Percentiles rank a stretch among this genome's conserved stretches.
phyloP scores from a whole-genome alignment of 805 yeast species.

The Debaryomyces maramus region DNA sequence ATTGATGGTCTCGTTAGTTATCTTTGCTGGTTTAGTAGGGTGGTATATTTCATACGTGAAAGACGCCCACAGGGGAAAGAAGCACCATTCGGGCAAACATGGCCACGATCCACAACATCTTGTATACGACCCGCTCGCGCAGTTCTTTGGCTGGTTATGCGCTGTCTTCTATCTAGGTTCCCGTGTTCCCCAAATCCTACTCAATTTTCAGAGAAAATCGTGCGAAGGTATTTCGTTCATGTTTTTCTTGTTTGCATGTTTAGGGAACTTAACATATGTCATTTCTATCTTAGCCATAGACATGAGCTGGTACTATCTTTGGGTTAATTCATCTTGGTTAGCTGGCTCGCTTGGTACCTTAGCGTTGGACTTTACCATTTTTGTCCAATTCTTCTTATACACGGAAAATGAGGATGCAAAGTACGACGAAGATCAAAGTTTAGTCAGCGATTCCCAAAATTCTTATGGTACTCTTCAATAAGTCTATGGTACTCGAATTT shows the following conservation, averaged over 20 bases:
- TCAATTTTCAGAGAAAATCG: constrained; percentile 83
- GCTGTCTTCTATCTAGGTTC: constrained; percentile 81
- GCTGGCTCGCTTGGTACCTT: constrained; percentile 90
- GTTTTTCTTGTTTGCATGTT: constrained; percentile 91
- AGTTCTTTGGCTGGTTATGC: constrained; percentile 80
- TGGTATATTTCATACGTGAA: constrained; percentile 71
- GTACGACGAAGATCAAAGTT: constrained; percentile 2
- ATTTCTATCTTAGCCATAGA: constrained; percentile 79
- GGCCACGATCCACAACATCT: constrained; percentile 41
- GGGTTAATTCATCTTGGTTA: constrained; percentile 89
- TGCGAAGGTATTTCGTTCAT: constrained; percentile 94
- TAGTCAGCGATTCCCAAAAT: constrained; percentile 1
- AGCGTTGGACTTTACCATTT: constrained; percentile 77
- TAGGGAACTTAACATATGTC: constrained; percentile 91
- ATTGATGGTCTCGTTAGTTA: constrained; percentile 64
- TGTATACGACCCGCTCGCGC: constrained; percentile 76
- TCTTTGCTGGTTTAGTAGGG: constrained; percentile 80
- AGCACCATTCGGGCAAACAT: constrained; percentile 24
- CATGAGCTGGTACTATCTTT: constrained; percentile 62
- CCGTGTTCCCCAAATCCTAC: constrained; percentile 84
- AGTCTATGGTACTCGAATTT: neutral
- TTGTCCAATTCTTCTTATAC: constrained; percentile 82
- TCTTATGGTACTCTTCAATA: constrained; percentile 5
- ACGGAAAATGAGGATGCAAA: constrained; percentile 30
- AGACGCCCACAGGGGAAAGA: constrained; percentile 36